A percentile compares a stretch with the other conserved stretches of the same genome.
Evolutionary conservation across 306 rosid species (phyloP).

Genomic region (Potentilla sterilis): DNA sequence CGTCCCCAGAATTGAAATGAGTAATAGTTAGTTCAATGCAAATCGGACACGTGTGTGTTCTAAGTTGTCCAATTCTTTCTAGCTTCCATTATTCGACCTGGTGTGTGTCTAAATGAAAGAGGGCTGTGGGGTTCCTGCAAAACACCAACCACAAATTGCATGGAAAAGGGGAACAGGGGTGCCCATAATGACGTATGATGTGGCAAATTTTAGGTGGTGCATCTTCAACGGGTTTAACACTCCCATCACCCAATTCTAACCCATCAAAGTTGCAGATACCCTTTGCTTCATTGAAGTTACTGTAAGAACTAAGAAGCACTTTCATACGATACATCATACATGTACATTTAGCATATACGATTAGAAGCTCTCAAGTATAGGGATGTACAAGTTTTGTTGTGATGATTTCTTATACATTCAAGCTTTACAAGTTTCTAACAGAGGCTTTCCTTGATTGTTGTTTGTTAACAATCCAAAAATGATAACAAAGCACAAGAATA

Average conservation of each 20-base stretch:
- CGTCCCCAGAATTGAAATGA: background rate
- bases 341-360: background rate
- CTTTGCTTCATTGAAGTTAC: background rate
- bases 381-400: background rate
- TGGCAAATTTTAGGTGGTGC: constrained; percentile 25
- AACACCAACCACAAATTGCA: constrained; percentile 7
- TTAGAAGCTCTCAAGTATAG: background rate
- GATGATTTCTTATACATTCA: background rate
- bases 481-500: background rate
- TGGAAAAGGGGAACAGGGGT: background rate
- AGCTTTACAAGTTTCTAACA: background rate
- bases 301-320: background rate
- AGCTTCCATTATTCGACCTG: background rate
- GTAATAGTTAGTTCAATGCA: background rate
- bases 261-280: background rate
- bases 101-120: constrained; percentile 2
- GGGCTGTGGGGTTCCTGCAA: constrained; percentile 6
- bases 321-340: background rate
- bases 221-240: background rate
- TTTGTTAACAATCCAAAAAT: background rate
- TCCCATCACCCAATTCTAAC: constrained; percentile 1
- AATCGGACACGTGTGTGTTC: background rate
- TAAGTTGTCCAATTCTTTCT: background rate
- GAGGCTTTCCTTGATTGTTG: background rate
- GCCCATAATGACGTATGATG: constrained; percentile 11